Base-by-base conservation (phyloP, 75 land plant genomes). In the Picea sitchensis region DNA sequence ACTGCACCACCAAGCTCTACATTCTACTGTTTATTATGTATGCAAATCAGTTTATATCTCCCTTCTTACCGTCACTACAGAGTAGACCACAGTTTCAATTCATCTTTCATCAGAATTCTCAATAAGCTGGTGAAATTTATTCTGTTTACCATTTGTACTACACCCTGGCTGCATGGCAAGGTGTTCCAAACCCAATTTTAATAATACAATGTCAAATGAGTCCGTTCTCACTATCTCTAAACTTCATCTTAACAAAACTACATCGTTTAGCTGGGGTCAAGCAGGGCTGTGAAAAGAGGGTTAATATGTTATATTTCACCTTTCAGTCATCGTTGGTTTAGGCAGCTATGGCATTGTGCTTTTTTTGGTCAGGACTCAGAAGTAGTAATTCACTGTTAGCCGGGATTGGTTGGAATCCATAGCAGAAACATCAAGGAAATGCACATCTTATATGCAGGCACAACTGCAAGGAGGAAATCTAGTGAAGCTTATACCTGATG, bases 401-500 rank as follows among this genome's bases (percentile, higher is more conserved):
- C 6, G 73, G 51, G 41, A 69, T 47, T 47, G 51, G 51, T 6
- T 47, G 51, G 51, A 47, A 47, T 47, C 51, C 17, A 69, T 18
- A 41, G 8, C 51, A 41, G 21, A 67, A 41, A 20, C 41, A 17
- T 69, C 41, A 21, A 69, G 21, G 38, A 69, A 41, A 69, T 38
- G 41, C 14, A 17, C 67, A 14, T 41, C 8, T 38, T 21, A 58
- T 38, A 13, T 32, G 54, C 61, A 82, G 81, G 81, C 82, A 31
- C 84, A 82, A 20, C 51, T 82, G 68, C 76, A 73, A 20, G 65
- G 65, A 20, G 84, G 81, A 58, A 79, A 57, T 3, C 18, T 78
- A 26, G 75, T 79, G 41, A 78, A 82, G 44, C 81, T 82, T 31
- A 78, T 82, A 31, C 72, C 38, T 8, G 82, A 79, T 58, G 82